Evolutionary conservation across 306 rosid species (phyloP).

Genomic region (Dryas alaskensis): DNA sequence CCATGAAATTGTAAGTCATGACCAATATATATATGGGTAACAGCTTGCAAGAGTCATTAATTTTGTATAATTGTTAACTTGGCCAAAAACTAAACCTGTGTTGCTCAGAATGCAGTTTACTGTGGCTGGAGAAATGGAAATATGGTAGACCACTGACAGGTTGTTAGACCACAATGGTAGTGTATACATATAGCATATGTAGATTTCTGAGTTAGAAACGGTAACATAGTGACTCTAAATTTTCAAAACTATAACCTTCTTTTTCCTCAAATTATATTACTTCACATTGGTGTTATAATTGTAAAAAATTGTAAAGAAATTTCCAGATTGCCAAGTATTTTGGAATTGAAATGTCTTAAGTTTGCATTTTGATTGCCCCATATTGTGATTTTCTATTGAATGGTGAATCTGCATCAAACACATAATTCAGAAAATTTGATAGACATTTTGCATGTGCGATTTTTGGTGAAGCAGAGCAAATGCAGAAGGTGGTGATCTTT

Average conservation of each 20-base stretch:
- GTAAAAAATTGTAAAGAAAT: too few species aligned
- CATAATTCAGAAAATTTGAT: too few species aligned
- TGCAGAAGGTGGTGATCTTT: too few species aligned
- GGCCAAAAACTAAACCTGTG: not conserved
- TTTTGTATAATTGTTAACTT: not conserved
- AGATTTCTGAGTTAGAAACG: not conserved
- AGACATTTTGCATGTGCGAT: too few species aligned
- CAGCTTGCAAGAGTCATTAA: constrained; percentile 2
- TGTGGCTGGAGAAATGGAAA: not conserved
- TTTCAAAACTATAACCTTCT: not conserved
- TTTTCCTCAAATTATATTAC: too few species aligned
- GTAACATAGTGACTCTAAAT: not conserved
- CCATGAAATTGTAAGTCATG: not conserved
- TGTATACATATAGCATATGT: not conserved
- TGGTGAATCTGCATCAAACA: too few species aligned
- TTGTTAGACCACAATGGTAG: not conserved
- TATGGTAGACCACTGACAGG: not conserved
- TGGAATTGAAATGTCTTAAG: too few species aligned
- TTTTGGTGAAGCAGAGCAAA: too few species aligned
- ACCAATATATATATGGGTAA: not conserved
- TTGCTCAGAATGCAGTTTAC: constrained; percentile 4
- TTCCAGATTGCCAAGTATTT: too few species aligned
- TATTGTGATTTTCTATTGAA: too few species aligned
- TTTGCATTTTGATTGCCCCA: too few species aligned
- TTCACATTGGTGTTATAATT: too few species aligned